phyloP scores from a whole-genome alignment of 371 early-diverging fungal species.

The Mortierella sp. region DNA sequence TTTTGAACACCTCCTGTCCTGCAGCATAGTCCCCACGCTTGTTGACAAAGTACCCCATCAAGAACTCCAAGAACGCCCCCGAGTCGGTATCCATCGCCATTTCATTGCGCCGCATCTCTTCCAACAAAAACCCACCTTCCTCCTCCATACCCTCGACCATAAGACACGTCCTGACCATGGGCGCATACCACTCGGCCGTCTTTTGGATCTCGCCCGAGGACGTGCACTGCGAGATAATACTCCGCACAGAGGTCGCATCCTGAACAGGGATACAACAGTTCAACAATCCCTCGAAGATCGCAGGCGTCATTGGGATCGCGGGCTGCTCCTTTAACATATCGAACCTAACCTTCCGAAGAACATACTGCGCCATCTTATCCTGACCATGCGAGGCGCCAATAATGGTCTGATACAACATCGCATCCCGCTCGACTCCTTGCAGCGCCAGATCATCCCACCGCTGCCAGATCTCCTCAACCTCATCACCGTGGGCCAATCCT shows the following conservation, averaged over 20 bases:
- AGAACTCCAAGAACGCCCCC: slow-evolving; percentile 34
- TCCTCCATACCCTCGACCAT: slow-evolving; percentile 42
- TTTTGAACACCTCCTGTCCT: slow-evolving; percentile 40
- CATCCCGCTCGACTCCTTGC: slow-evolving; percentile 43
- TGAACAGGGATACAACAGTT: slow-evolving; percentile 50
- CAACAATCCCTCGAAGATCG: slow-evolving; percentile 45
- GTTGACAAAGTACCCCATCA: slow-evolving; percentile 53
- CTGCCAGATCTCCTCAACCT: slow-evolving; percentile 33
- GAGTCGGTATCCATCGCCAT: slow-evolving; percentile 19
- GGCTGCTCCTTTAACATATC: slow-evolving; percentile 49
- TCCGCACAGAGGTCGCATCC: slow-evolving; percentile 34
- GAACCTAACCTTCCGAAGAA: slow-evolving; percentile 26
- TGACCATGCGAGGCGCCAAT: slow-evolving; percentile 48
- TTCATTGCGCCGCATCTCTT: slow-evolving; percentile 35
- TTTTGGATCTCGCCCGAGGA: slow-evolving; percentile 43
- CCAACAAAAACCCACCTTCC: slow-evolving; percentile 41
- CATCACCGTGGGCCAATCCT: slow-evolving; percentile 41
- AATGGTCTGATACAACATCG: slow-evolving; percentile 46
- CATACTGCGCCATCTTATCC: slow-evolving; percentile 31
- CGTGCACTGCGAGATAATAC: slow-evolving; percentile 38
- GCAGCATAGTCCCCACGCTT: slow-evolving; percentile 35
- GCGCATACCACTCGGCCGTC: slow-evolving; percentile 48
- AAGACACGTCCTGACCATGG: slow-evolving; percentile 50
- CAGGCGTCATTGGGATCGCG: slow-evolving; percentile 34
- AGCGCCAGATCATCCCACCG: slow-evolving; percentile 47